phyloP scores from a whole-genome alignment of 2,329 filamentous ascomycete species.

The Colletotrichum tofieldiae region DNA sequence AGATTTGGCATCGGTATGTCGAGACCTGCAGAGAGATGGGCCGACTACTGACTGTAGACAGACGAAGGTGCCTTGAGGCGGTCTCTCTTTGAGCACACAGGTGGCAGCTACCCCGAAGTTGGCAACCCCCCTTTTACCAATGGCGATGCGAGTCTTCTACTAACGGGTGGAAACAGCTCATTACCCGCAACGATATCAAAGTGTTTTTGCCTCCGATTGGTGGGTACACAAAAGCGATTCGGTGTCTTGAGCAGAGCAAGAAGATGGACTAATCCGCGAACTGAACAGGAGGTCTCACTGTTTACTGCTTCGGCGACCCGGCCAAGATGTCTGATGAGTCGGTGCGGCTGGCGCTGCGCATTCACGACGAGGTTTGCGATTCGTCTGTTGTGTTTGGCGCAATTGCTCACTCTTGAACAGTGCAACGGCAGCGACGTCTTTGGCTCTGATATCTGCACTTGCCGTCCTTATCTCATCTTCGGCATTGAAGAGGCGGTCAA shows the following conservation, averaged over 20 bases:
- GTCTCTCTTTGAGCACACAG: conserved; percentile 94
- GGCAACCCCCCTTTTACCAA: conserved; percentile 23
- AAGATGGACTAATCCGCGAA: conserved; percentile 42
- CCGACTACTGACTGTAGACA: conserved; percentile 51
- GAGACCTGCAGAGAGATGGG: not conserved
- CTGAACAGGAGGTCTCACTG: conserved; percentile 82
- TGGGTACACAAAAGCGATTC: conserved; percentile 49
- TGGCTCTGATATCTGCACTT: conserved; percentile 97
- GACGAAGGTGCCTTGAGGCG: conserved; percentile 91
- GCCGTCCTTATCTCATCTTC: conserved; percentile 94
- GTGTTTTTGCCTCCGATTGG: conserved; percentile 95
- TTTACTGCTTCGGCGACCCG: conserved; percentile 97
- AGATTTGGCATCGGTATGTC: conserved; percentile 87
- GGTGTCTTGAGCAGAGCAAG: not conserved
- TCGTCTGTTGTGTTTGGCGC: not conserved
- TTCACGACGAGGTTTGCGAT: conserved; percentile 75
- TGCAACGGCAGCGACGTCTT: conserved; percentile 99
- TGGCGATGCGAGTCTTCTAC: not conserved
- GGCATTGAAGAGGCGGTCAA: conserved; percentile 98
- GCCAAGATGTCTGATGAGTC: conserved; percentile 93
- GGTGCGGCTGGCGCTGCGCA: conserved; percentile 84
- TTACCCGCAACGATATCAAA: conserved; percentile 95
- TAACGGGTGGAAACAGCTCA: conserved; percentile 69
- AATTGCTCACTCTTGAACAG: conserved; percentile 49
- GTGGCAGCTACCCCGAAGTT: conserved; percentile 93